phyloP scores from a whole-genome alignment of 352 stramenopile species.

The Phytophthora foliorum region DNA sequence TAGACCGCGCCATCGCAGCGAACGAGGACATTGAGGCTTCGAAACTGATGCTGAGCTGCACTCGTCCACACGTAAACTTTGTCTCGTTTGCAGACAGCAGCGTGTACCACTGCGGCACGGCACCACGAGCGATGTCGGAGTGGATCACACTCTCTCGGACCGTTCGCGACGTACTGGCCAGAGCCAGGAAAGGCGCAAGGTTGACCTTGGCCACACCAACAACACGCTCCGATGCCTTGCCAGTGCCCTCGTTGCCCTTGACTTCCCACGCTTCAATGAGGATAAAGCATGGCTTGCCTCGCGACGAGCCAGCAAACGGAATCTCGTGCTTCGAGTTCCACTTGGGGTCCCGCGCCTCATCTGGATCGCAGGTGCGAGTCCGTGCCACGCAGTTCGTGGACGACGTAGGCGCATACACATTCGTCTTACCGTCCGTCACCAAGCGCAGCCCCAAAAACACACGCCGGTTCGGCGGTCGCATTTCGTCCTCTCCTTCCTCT shows the following conservation, averaged over 20 bases:
- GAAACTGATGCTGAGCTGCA: conserved; percentile 90
- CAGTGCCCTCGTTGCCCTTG: conserved; percentile 36
- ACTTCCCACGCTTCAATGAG: conserved; percentile 89
- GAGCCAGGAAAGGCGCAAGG: conserved; percentile 85
- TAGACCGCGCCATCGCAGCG: conserved; percentile 42
- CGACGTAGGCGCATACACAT: conserved; percentile 87
- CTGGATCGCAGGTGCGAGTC: conserved; percentile 63
- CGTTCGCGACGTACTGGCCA: conserved; percentile 83
- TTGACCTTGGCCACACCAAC: conserved; percentile 90
- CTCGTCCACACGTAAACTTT: conserved; percentile 86
- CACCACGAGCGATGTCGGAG: conserved; percentile 84
- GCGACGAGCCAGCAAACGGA: conserved; percentile 71
- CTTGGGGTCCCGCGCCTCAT: conserved; percentile 70
- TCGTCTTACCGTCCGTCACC: conserved; percentile 88
- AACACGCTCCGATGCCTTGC: conserved; percentile 70
- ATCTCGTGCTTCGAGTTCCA: conserved; percentile 88
- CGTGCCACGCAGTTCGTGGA: conserved; percentile 76
- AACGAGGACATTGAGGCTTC: conserved; percentile 58
- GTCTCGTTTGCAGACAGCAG: conserved; percentile 85
- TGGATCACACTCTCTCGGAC: conserved; percentile 88
- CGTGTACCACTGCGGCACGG: conserved; percentile 90
- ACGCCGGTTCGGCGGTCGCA: conserved; percentile 35
- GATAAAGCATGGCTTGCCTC: conserved; percentile 89
- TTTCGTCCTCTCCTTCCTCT: conserved; percentile 52
- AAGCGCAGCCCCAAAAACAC: conserved; percentile 83